Base-by-base conservation (phyloP, 805 yeast genomes). In the Starmerella stigmatis region DNA sequence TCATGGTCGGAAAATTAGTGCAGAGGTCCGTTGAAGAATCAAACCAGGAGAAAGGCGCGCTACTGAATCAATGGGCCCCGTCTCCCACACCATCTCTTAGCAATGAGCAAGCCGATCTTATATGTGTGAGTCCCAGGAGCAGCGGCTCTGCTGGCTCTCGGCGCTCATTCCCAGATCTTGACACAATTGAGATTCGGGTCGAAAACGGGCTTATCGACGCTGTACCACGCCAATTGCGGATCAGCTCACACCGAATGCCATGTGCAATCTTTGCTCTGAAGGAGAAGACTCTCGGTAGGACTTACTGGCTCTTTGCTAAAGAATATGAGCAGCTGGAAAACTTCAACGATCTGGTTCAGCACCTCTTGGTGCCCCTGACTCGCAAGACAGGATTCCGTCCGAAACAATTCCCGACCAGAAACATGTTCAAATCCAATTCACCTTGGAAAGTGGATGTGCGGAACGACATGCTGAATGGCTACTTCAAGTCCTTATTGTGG, bases 361-460 rank as follows among this genome's bases (percentile, higher is more conserved):
- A 29, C 5, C 50, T 46, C 48, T 4, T 74, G 74, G 4, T 58
- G 70, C 46, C 68, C 68, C 46, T 63, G 60, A 35, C 56, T 27
- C n/a, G 30, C 21, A 13, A 19, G 2, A 35, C 47, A 67, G 12
- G 13, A 1, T 36, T 44, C 11, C 16, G 29, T 4, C 62, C 81
- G 23, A 81, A 86, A 0, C 64, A 70, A 7, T 59, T 84, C 17
- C 94, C 94, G 0, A 88, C 81, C 13, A 74, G 69, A 48, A 52
- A 72, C 0, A 53, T 72, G n/a, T 83, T 82, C 57, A 51, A 67
- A 15, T 70, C 76, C 2, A 72, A 75, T 5, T 63, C 78, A 1
- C 94, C 94, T 0, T 57, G 65, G 10, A 79, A 76, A 51, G 78
- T 85, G 10, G 89, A 81, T 49, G 52, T 60, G 4, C 70, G 94